phyloP scores from a whole-genome alignment of 345 rosid genomes.

The rapeseed (Brassica napus) region DNA sequence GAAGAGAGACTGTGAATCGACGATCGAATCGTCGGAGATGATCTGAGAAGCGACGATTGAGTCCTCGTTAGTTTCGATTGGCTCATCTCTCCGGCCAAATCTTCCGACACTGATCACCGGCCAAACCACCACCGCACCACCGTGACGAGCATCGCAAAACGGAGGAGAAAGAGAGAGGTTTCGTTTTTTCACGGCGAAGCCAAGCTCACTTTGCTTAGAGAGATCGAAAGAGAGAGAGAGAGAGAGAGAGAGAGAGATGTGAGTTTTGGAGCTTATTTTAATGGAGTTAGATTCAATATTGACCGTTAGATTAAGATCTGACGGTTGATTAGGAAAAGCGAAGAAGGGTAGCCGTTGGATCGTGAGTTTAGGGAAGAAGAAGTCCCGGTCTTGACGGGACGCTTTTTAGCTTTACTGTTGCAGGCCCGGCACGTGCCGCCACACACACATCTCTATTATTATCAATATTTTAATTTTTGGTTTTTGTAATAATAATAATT shows the following conservation, averaged over 20 bases:
- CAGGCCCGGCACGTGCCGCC: slow-evolving; percentile 69
- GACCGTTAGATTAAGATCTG: slow-evolving; percentile 52
- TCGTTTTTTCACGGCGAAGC: slow-evolving; percentile 8
- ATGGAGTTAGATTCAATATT: slow-evolving; percentile 46
- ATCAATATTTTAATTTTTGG: background rate
- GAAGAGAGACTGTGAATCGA: slow-evolving; percentile 82
- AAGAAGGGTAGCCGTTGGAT: slow-evolving; percentile 50
- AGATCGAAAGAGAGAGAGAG: slow-evolving; percentile 19
- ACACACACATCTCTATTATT: slow-evolving; percentile 13
- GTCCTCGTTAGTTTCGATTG: slow-evolving; percentile 75
- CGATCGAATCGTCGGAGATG: slow-evolving; percentile 80
- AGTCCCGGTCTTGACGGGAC: slow-evolving; percentile 51
- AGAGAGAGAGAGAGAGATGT: slow-evolving; percentile 2
- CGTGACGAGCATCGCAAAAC: slow-evolving; percentile 24
- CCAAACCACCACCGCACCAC: slow-evolving; percentile 48
- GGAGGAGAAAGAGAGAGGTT: background rate
- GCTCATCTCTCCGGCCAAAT: slow-evolving; percentile 57
- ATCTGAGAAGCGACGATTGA: slow-evolving; percentile 80
- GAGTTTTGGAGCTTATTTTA: slow-evolving; percentile 45
- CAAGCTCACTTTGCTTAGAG: slow-evolving; percentile 5
- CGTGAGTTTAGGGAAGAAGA: slow-evolving; percentile 15
- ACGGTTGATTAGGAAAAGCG: slow-evolving; percentile 26
- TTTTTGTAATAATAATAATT: background rate
- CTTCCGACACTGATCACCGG: slow-evolving; percentile 33
- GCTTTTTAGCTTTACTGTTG: slow-evolving; percentile 46